Base-by-base conservation (phyloP, 2,329 filamentous ascomycete genomes). In the Hymenoscyphus occultus region DNA sequence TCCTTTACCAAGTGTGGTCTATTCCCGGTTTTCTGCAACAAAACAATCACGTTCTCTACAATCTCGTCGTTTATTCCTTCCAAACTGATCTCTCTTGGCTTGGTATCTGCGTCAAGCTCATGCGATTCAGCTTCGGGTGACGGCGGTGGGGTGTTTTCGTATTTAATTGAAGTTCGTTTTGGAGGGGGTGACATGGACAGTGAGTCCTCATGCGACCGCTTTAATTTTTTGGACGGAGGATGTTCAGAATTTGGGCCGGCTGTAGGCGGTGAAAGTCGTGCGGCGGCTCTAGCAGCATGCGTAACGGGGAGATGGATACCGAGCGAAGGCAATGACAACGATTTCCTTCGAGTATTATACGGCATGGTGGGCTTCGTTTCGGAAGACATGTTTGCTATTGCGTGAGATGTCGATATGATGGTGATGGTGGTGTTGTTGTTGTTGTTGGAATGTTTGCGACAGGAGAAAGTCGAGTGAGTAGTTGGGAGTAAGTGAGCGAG, bases 281-380 rank as follows among this genome's bases (percentile, higher is more conserved):
- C 73, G 69, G 82, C 80, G 79, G 81, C 80, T 79, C 86, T 82
- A 69, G 85, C 80, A 74, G 87, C 84, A 74, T 88, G 81, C 72
- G 84, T 82, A 74, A 90, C 86, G 70, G 91, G 89, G 70, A 97
- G 83, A 74, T 95, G 91, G 73, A 98, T 97, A 77, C 95, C 95
- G 74, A 98, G 85, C 71, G 93, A 96, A 67, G 92, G 91, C 75
- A 98, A 83, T 68, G 93, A 97, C 71, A 99, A 83, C 76, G 93
- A 97, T 83, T 98, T 98, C 79, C 93, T 90, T 80, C 94, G 91
- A 72, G 94, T 98, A 80, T 97, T 97, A 84, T 97, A 97, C 76
- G 90, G 90, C 92, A 97, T 97, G n/a, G 65, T 45, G 45, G 66
- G 13, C 65, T 66, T 66, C 13, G 42, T 51, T 56, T 63, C 35